A percentile compares a stretch with the other conserved stretches of the same genome.
Conservation (phyloP, 2,329 filamentous ascomycete species). For the Botryotinia calthae region DNA sequence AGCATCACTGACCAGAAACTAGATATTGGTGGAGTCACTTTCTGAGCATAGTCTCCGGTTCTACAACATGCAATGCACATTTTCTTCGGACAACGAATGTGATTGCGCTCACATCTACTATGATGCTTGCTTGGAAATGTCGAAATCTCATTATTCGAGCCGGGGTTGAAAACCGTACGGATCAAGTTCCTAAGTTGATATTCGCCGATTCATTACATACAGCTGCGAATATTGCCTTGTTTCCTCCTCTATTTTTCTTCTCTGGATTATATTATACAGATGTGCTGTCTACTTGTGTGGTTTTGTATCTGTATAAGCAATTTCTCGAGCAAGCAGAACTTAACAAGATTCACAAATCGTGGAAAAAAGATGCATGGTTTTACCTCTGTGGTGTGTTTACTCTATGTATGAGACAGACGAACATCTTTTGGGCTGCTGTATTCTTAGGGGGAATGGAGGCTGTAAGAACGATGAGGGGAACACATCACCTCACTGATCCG, state of each 20-base stretch:
- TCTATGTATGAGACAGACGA: constrained; percentile 85
- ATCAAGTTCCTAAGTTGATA: constrained; percentile 17
- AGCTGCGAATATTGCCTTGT: constrained; percentile 76
- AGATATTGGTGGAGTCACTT: constrained; percentile 44
- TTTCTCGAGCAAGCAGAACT: constrained; percentile 44
- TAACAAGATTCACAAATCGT: not conserved
- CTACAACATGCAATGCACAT: constrained; percentile 42
- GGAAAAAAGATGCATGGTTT: constrained; percentile 37
- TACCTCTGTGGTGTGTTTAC: constrained; percentile 59
- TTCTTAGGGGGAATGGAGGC: constrained; percentile 66
- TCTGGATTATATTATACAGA: constrained; percentile 95
- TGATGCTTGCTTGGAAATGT: constrained; percentile 37
- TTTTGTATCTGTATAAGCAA: constrained; percentile 66
- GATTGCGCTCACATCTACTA: constrained; percentile 44
- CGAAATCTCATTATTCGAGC: constrained; percentile 28
- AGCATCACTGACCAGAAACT: constrained; percentile 29
- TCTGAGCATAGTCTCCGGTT: constrained; percentile 44
- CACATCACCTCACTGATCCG: not conserved
- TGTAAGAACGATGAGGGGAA: constrained; percentile 49
- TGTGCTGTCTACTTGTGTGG: constrained; percentile 73
- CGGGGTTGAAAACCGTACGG: not conserved
- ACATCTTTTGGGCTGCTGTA: constrained; percentile 90
- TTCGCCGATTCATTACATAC: constrained; percentile 47
- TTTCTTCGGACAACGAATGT: constrained; percentile 51
- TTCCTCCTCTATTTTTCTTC: constrained; percentile 94